A percentile compares a stretch with the other conserved stretches of the same genome.
Evolutionary conservation across 192 early-diverging fungal genomes (phyloP).

Genomic region (Linnemannia zychae): DNA sequence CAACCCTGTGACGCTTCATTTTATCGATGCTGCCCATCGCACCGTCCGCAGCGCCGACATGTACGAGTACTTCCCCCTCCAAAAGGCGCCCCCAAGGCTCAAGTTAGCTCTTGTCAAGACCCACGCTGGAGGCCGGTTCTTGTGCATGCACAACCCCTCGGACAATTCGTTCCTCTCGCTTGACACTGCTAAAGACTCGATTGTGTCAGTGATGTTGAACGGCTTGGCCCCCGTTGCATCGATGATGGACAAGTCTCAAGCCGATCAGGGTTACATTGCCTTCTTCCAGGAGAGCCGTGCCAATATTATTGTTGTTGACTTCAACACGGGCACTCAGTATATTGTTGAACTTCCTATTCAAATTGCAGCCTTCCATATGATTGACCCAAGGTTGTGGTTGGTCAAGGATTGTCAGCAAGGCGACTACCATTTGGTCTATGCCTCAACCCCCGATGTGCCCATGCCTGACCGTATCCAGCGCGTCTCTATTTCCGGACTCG

Average conservation of each 20-base stretch:
- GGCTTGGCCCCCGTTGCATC: conserved; percentile 35
- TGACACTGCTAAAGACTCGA: conserved; percentile 64
- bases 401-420: conserved; percentile 58
- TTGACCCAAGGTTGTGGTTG: conserved; percentile 64
- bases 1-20: conserved; percentile 72
- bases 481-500: conserved; percentile 39
- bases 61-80: conserved; percentile 81
- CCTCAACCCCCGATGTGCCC: conserved; percentile 28
- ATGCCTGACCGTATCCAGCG: conserved; percentile 38
- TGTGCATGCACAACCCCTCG: conserved; percentile 72
- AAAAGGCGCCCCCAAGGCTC: conserved; percentile 66
- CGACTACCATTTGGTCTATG: conserved; percentile 54
- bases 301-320: conserved; percentile 65
- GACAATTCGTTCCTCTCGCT: conserved; percentile 70
- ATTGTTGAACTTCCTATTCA: conserved; percentile 64
- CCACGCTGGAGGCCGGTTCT: conserved; percentile 46
- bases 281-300: conserved; percentile 69
- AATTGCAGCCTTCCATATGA: conserved; percentile 55
- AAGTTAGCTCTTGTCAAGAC: conserved; percentile 60
- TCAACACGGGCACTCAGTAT: conserved; percentile 65
- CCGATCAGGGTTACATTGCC: conserved; percentile 50
- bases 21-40: conserved; percentile 64
- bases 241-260: conserved; percentile 53
- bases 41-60: conserved; percentile 68
- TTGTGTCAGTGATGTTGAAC: conserved; percentile 61